Evolutionary conservation across 73 alveolate species (phyloP).

Genomic region (Tetrahymena borealis): DNA sequence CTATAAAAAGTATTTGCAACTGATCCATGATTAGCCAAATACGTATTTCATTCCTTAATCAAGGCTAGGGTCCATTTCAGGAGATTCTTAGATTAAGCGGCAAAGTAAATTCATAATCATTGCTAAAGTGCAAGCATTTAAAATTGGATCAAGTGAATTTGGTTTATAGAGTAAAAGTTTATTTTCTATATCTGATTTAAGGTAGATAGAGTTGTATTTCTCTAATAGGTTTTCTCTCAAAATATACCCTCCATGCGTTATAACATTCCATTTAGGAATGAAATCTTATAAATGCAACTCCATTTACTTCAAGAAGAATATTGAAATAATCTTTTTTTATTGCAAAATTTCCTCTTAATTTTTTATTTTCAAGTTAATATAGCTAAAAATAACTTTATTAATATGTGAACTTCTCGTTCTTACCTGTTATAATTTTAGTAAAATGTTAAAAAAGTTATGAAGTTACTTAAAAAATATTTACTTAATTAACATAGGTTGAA

Average conservation of each 20-base stretch:
- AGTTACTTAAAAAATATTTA: neutral
- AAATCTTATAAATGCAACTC: neutral
- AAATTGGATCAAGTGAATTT: neutral
- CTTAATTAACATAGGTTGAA: neutral
- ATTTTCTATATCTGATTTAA: neutral
- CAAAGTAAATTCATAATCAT: neutral
- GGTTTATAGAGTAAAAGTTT: neutral
- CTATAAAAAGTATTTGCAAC: neutral
- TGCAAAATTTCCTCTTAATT: neutral
- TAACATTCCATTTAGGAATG: neutral
- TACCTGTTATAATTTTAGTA: neutral
- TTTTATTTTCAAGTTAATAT: neutral
- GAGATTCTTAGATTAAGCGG: neutral
- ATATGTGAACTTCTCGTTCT: neutral
- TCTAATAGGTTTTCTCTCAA: neutral
- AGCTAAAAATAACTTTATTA: neutral
- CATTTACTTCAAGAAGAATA: neutral
- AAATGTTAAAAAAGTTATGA: neutral
- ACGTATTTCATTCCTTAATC: neutral
- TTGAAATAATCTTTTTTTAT: neutral
- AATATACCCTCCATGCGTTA: neutral
- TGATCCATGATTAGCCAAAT: neutral
- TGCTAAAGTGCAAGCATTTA: neutral
- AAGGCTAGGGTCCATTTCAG: neutral
- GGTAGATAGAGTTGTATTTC: neutral